Evolutionary conservation across 768 basidiomycete species (phyloP).

Genomic region (Scleroderma bovista): DNA sequence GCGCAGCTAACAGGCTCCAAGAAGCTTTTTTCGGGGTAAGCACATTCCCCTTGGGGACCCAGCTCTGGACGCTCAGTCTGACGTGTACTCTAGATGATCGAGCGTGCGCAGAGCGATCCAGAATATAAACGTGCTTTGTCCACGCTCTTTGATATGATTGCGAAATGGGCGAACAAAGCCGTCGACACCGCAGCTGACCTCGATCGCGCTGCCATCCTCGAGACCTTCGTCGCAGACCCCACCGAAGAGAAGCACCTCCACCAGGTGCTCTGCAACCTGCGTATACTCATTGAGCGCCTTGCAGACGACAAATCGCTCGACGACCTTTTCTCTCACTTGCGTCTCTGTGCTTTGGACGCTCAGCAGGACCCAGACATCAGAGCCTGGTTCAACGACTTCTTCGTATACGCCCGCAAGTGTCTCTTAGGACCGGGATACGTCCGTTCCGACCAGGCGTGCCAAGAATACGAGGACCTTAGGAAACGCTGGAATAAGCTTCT

Average conservation of each 20-base stretch:
- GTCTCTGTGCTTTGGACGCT: slow-evolving; percentile 41
- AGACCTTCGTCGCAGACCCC: slow-evolving; percentile 55
- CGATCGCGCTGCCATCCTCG: slow-evolving; percentile 41
- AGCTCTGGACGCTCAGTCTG: neutral
- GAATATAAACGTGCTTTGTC: slow-evolving; percentile 53
- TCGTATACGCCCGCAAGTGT: slow-evolving; percentile 39
- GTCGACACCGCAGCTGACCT: slow-evolving; percentile 45
- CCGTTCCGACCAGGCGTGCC: slow-evolving; percentile 39
- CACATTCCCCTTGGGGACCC: neutral
- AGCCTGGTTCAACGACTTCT: slow-evolving; percentile 50
- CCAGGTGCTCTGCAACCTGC: slow-evolving; percentile 40
- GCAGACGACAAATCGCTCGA: slow-evolving; percentile 46
- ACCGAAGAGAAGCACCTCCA: slow-evolving; percentile 58
- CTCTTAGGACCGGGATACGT: slow-evolving; percentile 50
- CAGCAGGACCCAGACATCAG: slow-evolving; percentile 50
- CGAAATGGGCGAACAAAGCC: slow-evolving; percentile 51
- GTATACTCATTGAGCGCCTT: slow-evolving; percentile 46
- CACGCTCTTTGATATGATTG: slow-evolving; percentile 50
- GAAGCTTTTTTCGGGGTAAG: slow-evolving; percentile 50
- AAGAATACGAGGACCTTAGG: slow-evolving; percentile 40
- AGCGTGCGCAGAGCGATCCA: slow-evolving; percentile 57
- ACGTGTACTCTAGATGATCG: slow-evolving; percentile 43
- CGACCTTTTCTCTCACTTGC: slow-evolving; percentile 38
- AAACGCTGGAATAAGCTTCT: slow-evolving; percentile 46
- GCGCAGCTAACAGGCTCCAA: slow-evolving; percentile 39